These are phyloP conservation scores for Mycena leptocephala DNA, from an alignment of 768 basidiomycete species.

Conservation along the genomic window DNA sequence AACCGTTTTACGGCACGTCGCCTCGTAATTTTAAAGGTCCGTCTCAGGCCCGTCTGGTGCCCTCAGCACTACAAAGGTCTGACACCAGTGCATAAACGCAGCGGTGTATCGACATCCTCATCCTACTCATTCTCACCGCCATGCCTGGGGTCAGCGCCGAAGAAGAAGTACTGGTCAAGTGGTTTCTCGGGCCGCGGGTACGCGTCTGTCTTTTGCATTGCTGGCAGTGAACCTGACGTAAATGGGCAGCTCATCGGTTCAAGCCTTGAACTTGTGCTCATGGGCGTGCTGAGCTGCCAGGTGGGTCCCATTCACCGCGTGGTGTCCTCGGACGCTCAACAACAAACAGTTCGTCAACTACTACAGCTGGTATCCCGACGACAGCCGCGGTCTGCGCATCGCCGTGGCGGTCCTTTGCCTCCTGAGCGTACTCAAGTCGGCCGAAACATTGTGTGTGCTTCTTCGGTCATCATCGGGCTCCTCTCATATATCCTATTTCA, in stretches of 20 bases:
- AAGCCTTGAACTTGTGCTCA: constrained; percentile 13
- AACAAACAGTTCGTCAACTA: constrained; percentile 25
- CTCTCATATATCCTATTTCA: not conserved
- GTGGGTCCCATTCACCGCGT: not conserved
- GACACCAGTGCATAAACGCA: too few relatives aligned
- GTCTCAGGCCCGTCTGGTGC: too few relatives aligned
- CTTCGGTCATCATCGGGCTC: not conserved
- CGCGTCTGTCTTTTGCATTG: not conserved
- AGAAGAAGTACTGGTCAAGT: constrained; percentile 1
- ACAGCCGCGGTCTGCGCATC: not conserved
- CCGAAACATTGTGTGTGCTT: constrained; percentile 14
- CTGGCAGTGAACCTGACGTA: constrained; percentile 6
- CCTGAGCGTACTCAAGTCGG: constrained; percentile 18
- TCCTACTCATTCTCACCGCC: not conserved
- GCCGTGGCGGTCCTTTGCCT: not conserved
- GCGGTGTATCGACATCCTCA: too few relatives aligned
- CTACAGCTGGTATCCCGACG: constrained; percentile 24
- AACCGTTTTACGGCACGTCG: too few relatives aligned
- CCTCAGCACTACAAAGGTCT: too few relatives aligned
- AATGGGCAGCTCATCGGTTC: constrained; percentile 19
- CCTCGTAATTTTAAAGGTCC: too few relatives aligned
- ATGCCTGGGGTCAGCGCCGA: not conserved
- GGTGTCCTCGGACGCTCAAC: not conserved
- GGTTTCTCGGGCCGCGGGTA: constrained; percentile 27
- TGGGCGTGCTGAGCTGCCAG: constrained; percentile 25